Conservation (phyloP, 352 stramenopile species). For the Pythium guiyangense region DNA sequence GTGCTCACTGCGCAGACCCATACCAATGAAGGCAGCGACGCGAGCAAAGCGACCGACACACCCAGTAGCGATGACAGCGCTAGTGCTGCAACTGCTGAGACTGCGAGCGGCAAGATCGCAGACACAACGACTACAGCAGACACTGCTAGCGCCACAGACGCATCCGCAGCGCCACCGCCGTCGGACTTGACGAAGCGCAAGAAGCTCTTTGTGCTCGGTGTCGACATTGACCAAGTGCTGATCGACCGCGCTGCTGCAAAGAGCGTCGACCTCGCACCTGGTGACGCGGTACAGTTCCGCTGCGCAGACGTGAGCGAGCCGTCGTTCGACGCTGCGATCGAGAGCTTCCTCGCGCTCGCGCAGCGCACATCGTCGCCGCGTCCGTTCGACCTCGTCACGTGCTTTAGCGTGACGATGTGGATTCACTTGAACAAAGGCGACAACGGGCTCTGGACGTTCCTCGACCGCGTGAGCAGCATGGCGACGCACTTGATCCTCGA, state of each 20-base stretch:
- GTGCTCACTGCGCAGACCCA: slow-evolving; percentile 9
- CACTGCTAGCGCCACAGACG: not conserved
- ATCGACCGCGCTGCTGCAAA: slow-evolving; percentile 53
- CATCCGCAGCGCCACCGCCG: not conserved
- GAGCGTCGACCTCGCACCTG: slow-evolving; percentile 15
- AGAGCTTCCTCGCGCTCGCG: slow-evolving; percentile 36
- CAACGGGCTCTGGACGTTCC: slow-evolving; percentile 67
- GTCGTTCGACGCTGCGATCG: slow-evolving; percentile 37
- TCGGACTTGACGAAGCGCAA: slow-evolving; percentile 25
- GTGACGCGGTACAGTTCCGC: slow-evolving; percentile 45
- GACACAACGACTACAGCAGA: not conserved
- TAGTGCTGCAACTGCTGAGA: not conserved
- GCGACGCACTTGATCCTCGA: slow-evolving; percentile 74
- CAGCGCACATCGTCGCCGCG: slow-evolving; percentile 24
- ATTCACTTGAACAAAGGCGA: slow-evolving; percentile 86
- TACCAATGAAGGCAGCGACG: not conserved
- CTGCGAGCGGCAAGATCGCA: not conserved
- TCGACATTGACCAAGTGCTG: slow-evolving; percentile 73
- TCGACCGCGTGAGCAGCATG: slow-evolving; percentile 56
- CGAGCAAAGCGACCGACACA: not conserved
- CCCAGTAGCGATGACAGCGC: too few species aligned
- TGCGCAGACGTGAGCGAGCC: slow-evolving; percentile 52
- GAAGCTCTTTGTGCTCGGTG: slow-evolving; percentile 50
- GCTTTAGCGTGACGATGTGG: slow-evolving; percentile 88
- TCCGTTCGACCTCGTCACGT: slow-evolving; percentile 72